Evolutionary conservation across 2,329 filamentous ascomycete species (phyloP).

Genomic region (Cladosporium austrohemisphaericum): DNA sequence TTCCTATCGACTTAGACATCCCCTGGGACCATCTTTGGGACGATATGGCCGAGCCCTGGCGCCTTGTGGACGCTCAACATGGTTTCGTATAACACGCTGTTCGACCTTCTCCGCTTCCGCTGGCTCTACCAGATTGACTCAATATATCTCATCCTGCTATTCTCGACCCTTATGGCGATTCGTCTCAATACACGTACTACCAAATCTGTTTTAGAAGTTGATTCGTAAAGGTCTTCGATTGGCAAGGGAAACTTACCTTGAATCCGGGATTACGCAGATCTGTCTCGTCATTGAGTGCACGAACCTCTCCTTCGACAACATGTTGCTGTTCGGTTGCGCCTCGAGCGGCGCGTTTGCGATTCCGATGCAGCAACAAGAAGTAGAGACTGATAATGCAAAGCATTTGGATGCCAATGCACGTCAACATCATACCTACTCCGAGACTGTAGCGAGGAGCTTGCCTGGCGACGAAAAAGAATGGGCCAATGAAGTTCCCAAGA

Average conservation of each 20-base stretch:
- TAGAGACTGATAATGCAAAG: slow-evolving; percentile 16
- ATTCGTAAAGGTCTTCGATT: no score
- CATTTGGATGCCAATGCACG: slow-evolving; percentile 19
- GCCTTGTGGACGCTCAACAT: no score
- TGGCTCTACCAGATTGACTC: no score
- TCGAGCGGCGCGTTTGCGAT: slow-evolving; percentile 11
- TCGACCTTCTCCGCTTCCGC: no score
- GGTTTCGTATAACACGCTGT: no score
- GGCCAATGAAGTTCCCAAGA: slow-evolving; percentile 18
- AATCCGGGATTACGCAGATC: slow-evolving; percentile 12
- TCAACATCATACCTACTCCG: slow-evolving; percentile 14
- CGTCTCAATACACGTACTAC: no score
- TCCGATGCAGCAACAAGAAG: no score
- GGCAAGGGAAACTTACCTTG: background rate
- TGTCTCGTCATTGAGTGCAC: slow-evolving; percentile 13
- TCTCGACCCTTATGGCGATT: no score
- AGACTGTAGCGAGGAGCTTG: slow-evolving; percentile 14
- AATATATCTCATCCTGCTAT: no score
- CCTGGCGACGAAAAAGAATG: slow-evolving; percentile 11
- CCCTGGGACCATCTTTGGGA: slow-evolving; percentile 12
- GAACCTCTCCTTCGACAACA: slow-evolving; percentile 1
- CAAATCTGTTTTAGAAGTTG: no score
- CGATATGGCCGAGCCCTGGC: background rate
- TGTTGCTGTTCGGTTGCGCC: background rate
- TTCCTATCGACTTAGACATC: background rate